Base-by-base conservation (phyloP, 306 rosid species). In the Oxytropis ochrocephala region DNA sequence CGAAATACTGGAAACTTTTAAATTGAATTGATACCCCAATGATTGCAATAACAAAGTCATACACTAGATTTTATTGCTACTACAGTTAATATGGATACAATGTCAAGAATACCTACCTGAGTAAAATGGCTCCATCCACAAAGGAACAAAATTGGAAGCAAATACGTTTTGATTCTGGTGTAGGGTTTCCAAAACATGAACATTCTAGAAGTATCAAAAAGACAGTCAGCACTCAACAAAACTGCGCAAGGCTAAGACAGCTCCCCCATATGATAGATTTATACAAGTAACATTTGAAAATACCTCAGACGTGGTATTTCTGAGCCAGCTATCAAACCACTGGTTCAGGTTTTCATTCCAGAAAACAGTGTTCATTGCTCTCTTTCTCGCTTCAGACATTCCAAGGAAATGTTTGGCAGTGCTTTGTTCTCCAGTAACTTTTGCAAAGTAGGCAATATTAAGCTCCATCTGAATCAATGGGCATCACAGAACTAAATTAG, bases 241-340 rank as follows among this genome's bases (percentile, higher is more conserved):
- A 69, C 42, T 46, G 27, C 69, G 6, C 30, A 54, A 77, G 47
- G 19, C 69, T 42, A 42, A 14, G 18, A 61, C 11, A 67, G 62
- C 42, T 61, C 33, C 32, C 32, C 52, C 50, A 6, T 62, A 59
- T 48, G 55, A 24, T 8, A 64, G 51, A 67, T 59, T 47, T 76
- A 11, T 29, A 19, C 44, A 32, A 18, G 51, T 35, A 19, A 39
- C 29, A 38, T 58, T 43, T 70, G 74, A 48, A 62, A 65, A 39
- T 64, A 81, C 88, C 85, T 84, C 77, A 54, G 75, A 68, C 1
- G 24, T 54, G 70, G 48, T 55, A 76, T 73, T 64, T 56, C 41
- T 61, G 64, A 91, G 88, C 97, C 96, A 91, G 77, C 80, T 90
- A 81, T 93, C 98, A 74, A 88, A 84, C 98, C 98, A 94, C 38